A percentile compares a stretch with the other conserved stretches of the same genome.
phyloP scores from a whole-genome alignment of 2,329 filamentous ascomycete genomes.

The Endoconidiophora polonica region DNA sequence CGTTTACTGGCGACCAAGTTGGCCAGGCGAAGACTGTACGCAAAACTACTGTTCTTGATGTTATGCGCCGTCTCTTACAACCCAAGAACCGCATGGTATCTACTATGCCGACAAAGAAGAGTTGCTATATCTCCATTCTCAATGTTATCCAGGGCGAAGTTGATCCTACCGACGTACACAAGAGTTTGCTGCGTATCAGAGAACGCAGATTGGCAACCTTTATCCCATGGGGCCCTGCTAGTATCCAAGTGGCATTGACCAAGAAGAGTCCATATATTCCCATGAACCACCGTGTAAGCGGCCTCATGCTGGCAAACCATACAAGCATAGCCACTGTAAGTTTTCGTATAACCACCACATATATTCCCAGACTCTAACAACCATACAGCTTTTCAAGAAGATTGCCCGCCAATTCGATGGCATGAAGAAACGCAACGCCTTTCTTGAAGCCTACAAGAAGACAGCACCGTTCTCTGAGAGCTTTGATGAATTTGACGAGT shows the following conservation, averaged over 20 bases:
- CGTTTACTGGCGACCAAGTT: conserved; percentile 90
- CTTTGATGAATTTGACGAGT: conserved; percentile 86
- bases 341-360: neutral
- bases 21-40: conserved; percentile 95
- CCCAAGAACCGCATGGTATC: conserved; percentile 99
- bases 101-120: conserved; percentile 85
- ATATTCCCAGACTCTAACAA: neutral
- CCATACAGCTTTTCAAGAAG: conserved; percentile 62
- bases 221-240: conserved; percentile 95
- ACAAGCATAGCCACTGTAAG: conserved; percentile 74
- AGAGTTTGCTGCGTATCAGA: conserved; percentile 87
- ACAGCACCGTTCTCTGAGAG: conserved; percentile 87
- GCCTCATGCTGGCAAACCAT: conserved; percentile 95
- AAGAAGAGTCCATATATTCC: conserved; percentile 93
- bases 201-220: conserved; percentile 89
- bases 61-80: conserved; percentile 88
- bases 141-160: conserved; percentile 99
- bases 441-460: conserved; percentile 91
- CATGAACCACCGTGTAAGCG: conserved; percentile 85
- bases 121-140: conserved; percentile 96
- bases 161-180: conserved; percentile 95
- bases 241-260: conserved; percentile 90
- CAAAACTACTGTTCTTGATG: conserved; percentile 93
- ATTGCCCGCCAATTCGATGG: conserved; percentile 86
- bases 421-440: conserved; percentile 90